These are phyloP conservation scores for Solanum sejunctum DNA, from an alignment of 257 asterid species.

Conservation along the genomic window DNA sequence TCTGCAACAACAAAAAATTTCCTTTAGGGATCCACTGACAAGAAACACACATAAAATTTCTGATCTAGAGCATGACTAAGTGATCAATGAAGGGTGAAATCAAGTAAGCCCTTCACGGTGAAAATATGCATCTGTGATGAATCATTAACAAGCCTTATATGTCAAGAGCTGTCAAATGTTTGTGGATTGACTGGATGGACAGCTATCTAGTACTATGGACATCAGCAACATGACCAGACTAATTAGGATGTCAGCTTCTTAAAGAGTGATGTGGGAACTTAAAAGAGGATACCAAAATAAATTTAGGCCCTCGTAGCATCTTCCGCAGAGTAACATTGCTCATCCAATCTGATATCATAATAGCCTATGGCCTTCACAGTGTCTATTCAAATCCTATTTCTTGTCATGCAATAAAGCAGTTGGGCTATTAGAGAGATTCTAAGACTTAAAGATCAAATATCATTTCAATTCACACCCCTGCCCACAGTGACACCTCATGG, in stretches of 20 bases:
- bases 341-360: not conserved
- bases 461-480: not conserved
- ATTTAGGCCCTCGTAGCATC: not conserved
- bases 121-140: not conserved
- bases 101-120: not conserved
- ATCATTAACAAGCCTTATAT: not conserved
- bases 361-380: not conserved
- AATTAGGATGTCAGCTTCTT: not conserved
- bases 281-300: not conserved
- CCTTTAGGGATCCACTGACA: not conserved
- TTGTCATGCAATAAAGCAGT: not conserved
- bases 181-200: not conserved
- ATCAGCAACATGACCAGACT: not conserved
- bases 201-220: not conserved
- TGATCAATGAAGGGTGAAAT: not conserved
- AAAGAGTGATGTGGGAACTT: not conserved
- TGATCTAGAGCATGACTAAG: not conserved
- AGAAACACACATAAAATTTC: not conserved
- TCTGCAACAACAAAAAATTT: slow-evolving; percentile 38
- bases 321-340: not conserved
- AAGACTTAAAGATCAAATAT: not conserved
- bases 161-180: not conserved
- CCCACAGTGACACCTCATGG: not conserved
- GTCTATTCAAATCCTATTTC: not conserved
- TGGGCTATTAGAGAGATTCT: not conserved